A percentile compares a stretch with the other conserved stretches of the same genome.
Evolutionary conservation across 352 stramenopile species (phyloP).

Genomic region (Pythium monospermum): DNA sequence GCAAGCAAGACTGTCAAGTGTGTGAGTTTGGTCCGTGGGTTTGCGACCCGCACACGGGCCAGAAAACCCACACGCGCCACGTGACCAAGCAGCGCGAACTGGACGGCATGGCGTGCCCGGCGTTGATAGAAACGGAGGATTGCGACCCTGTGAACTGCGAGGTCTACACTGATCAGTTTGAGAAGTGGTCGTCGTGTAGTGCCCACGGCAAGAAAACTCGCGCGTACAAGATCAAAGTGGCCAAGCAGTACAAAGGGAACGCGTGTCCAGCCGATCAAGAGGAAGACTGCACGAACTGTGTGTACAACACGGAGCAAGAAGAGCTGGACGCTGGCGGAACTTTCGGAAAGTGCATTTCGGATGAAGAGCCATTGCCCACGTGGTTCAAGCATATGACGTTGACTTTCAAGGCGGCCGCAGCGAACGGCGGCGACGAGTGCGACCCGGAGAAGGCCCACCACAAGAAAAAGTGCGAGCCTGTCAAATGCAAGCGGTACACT

Average conservation of each 20-base stretch:
- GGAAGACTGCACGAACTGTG: constrained; percentile 4
- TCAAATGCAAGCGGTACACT: neutral
- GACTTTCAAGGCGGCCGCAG: neutral
- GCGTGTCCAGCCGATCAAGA: neutral
- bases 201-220: constrained; percentile 25
- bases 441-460: neutral
- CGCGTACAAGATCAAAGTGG: neutral
- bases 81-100: constrained; percentile 16
- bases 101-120: neutral
- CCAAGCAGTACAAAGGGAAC: neutral
- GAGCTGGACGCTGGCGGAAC: too few relatives aligned
- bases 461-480: neutral
- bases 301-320: neutral
- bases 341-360: neutral
- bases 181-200: constrained; percentile 20
- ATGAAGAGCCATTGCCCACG: neutral
- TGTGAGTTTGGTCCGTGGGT: constrained; percentile 33
- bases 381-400: neutral
- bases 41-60: constrained; percentile 30
- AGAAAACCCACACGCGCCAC: constrained; percentile 26
- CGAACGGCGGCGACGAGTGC: neutral
- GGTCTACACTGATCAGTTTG: neutral
- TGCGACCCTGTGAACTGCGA: neutral
- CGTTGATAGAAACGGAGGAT: neutral
- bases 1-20: constrained; percentile 35